Evolutionary conservation across 768 basidiomycete genomes (phyloP).

Genomic region (Antrodiella citrinella): DNA sequence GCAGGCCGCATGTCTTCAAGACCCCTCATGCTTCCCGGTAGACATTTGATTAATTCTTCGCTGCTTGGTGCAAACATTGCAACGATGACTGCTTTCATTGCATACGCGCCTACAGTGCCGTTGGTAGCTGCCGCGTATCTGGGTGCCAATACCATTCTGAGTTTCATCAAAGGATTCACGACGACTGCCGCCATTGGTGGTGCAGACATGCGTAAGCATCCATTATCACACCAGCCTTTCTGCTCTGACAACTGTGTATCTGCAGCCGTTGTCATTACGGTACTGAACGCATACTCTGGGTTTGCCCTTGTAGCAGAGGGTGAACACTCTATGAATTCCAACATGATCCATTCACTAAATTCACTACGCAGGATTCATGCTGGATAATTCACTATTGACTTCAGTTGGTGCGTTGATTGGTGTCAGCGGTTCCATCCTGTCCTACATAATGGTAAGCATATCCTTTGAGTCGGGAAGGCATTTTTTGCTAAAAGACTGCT

Average conservation of each 20-base stretch:
- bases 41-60: conserved; percentile 66
- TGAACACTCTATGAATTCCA: conserved; percentile 11
- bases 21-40: conserved; percentile 64
- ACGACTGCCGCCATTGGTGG: conserved; percentile 90
- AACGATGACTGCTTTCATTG: conserved; percentile 72
- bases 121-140: conserved; percentile 73
- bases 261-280: conserved; percentile 82
- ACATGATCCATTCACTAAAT: not conserved
- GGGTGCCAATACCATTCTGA: conserved; percentile 62
- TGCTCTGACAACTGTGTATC: not conserved
- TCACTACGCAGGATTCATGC: conserved; percentile 59
- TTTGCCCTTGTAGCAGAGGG: conserved; percentile 89
- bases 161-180: conserved; percentile 81
- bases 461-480: not conserved
- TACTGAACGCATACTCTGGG: conserved; percentile 85
- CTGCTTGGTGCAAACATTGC: conserved; percentile 66
- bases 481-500: conserved; percentile 1
- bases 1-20: conserved; percentile 75
- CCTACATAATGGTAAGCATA: conserved; percentile 80
- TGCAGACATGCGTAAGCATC: conserved; percentile 85
- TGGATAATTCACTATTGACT: conserved; percentile 77
- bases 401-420: conserved; percentile 84
- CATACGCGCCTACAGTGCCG: conserved; percentile 62
- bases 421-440: conserved; percentile 84
- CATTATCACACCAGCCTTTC: conserved; percentile 9